Percentiles rank a stretch among this genome's conserved stretches.
phyloP scores from a whole-genome alignment of 176 grass and related monocot species.

The Alloteropsis semialata region DNA sequence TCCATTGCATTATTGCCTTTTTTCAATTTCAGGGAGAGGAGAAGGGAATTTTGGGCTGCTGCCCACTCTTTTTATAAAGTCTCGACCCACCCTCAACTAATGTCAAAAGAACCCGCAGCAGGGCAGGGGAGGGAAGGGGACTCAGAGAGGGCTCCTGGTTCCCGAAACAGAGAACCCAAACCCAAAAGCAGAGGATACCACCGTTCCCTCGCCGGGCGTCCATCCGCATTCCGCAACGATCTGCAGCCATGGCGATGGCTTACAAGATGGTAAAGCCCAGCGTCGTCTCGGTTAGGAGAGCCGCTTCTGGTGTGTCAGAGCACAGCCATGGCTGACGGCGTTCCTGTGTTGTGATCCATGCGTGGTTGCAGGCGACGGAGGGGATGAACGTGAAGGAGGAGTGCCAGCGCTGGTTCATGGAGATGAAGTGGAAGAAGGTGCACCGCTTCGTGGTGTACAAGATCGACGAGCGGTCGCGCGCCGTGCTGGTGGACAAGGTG shows the following conservation, averaged over 20 bases:
- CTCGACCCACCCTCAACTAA: slow-evolving; percentile 33
- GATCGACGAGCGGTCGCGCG: slow-evolving; percentile 91
- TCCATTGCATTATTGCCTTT: neutral
- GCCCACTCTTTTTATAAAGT: slow-evolving; percentile 34
- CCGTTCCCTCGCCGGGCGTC: neutral
- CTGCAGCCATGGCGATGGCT: slow-evolving; percentile 88
- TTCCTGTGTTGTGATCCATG: neutral
- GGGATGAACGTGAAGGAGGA: slow-evolving; percentile 93
- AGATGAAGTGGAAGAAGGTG: slow-evolving; percentile 95
- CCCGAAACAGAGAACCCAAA: slow-evolving; percentile 10
- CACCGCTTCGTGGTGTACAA: slow-evolving; percentile 94
- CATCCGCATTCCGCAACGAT: slow-evolving; percentile 26
- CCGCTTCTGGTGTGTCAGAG: neutral
- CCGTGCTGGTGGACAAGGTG: slow-evolving; percentile 84
- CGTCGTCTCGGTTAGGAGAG: neutral
- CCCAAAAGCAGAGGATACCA: neutral
- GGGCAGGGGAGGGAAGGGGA: neutral
- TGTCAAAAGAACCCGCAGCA: slow-evolving; percentile 16
- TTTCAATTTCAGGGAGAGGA: neutral
- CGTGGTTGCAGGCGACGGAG: slow-evolving; percentile 61
- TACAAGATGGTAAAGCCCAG: slow-evolving; percentile 78
- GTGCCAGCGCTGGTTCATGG: slow-evolving; percentile 86
- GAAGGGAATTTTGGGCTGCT: slow-evolving; percentile 31
- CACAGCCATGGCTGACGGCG: neutral
- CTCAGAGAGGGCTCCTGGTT: too few species aligned